Percentiles rank a stretch among this genome's conserved stretches.
These are phyloP conservation scores for Paramyrothecium sp. DNA, from an alignment of 2,329 filamentous ascomycete genomes.

Conservation along the genomic window DNA sequence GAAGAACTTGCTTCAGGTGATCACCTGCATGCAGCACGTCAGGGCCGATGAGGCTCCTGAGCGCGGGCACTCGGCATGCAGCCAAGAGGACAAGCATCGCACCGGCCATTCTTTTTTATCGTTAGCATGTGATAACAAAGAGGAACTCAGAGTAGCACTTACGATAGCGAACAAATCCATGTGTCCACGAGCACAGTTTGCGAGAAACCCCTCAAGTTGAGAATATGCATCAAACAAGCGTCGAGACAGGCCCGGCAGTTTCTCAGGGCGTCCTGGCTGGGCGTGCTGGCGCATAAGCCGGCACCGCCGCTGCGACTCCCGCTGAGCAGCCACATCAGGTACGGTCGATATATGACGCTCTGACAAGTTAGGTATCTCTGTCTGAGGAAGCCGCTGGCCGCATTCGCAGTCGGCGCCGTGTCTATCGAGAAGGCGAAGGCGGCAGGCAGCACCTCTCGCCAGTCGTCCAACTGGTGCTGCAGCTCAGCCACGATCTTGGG, in stretches of 20 bases:
- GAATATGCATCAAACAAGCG: slow-evolving; percentile 45
- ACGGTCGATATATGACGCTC: slow-evolving; percentile 52
- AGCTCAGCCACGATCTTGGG: slow-evolving; percentile 47
- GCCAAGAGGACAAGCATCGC: slow-evolving; percentile 49
- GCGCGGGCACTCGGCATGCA: slow-evolving; percentile 35
- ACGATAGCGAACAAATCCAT: slow-evolving; percentile 55
- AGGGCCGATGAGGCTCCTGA: slow-evolving; percentile 35
- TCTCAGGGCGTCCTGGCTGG: slow-evolving; percentile 31
- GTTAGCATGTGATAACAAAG: slow-evolving; percentile 2
- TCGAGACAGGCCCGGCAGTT: slow-evolving; percentile 45
- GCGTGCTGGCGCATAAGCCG: slow-evolving; percentile 19
- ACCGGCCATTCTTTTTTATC: slow-evolving; percentile 38
- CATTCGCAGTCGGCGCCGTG: slow-evolving; percentile 26
- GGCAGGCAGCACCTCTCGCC: slow-evolving; percentile 43
- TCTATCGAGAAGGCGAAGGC: slow-evolving; percentile 39
- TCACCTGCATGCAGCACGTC: slow-evolving; percentile 37
- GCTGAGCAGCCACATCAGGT: slow-evolving; percentile 48
- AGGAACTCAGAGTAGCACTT: slow-evolving; percentile 16
- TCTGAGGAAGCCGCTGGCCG: slow-evolving; percentile 45
- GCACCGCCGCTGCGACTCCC: slow-evolving; percentile 25
- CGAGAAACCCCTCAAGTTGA: slow-evolving; percentile 44
- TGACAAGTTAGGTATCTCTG: slow-evolving; percentile 51
- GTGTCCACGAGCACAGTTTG: slow-evolving; percentile 53
- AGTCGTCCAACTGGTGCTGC: slow-evolving; percentile 47
- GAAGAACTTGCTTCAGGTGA: slow-evolving; percentile 38